Conservation (phyloP, 495 filamentous ascomycete species). For the Tuber umbilicatum region DNA sequence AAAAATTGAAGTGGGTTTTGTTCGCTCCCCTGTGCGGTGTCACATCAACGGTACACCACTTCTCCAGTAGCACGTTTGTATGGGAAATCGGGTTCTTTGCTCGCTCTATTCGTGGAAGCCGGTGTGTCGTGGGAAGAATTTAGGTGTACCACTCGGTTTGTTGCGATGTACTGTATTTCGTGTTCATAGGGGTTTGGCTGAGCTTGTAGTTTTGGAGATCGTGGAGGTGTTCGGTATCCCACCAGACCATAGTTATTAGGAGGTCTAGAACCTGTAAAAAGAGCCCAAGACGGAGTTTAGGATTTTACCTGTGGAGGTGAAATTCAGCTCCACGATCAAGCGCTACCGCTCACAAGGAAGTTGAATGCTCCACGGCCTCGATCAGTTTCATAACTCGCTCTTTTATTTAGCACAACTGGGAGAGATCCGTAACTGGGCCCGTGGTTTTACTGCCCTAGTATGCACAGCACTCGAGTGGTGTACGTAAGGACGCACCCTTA, state of each 20-base stretch:
- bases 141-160: background rate
- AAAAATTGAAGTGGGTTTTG: background rate
- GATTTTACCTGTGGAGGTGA: background rate
- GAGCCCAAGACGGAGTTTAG: background rate
- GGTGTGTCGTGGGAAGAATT: background rate
- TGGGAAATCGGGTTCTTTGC: background rate
- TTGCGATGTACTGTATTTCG: background rate
- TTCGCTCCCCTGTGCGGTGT: background rate
- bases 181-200: background rate
- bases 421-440: background rate
- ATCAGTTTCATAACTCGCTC: background rate
- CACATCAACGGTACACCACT: background rate
- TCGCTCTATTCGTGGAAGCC: background rate
- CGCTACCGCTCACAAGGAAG: background rate
- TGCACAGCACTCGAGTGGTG: background rate
- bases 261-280: background rate
- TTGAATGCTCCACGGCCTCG: background rate
- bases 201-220: background rate
- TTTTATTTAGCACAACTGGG: background rate
- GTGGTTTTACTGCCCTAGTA: background rate
- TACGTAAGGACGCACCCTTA: background rate
- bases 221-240: background rate
- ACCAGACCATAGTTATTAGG: background rate
- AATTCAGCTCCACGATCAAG: background rate
- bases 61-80: background rate